Evolutionary conservation across 202 grass and related monocot genomes (phyloP).

Genomic region (Schoenoplectus triqueter): DNA sequence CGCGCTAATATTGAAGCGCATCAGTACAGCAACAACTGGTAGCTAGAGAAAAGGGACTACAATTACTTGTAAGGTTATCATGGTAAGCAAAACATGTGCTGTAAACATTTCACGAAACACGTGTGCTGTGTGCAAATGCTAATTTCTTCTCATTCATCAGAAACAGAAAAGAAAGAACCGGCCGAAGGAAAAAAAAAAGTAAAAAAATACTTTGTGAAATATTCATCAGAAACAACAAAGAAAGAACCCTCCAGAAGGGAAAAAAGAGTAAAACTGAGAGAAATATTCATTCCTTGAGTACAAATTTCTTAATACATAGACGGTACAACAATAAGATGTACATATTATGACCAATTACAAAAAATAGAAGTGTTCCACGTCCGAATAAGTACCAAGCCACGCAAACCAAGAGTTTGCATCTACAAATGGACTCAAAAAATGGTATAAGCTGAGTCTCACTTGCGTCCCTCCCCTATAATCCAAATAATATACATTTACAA

Average conservation of each 20-base stretch:
- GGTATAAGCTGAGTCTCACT: conserved; percentile 55
- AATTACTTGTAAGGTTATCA: not conserved
- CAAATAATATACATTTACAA: conserved; percentile 40
- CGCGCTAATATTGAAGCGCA: not conserved
- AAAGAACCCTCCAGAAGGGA: too few relatives aligned
- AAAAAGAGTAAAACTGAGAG: not conserved
- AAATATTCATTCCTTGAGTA: not conserved
- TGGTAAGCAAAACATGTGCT: not conserved
- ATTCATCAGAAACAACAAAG: too few relatives aligned
- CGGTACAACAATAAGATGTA: conserved; percentile 37
- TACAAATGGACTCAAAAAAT: conserved; percentile 53
- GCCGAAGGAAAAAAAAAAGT: too few relatives aligned
- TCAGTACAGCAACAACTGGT: conserved; percentile 9
- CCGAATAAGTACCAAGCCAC: conserved; percentile 24
- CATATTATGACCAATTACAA: conserved; percentile 20
- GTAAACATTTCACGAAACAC: not conserved
- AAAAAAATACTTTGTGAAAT: too few relatives aligned
- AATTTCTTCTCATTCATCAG: conserved; percentile 2
- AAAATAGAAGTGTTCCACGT: not conserved
- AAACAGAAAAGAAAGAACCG: not conserved
- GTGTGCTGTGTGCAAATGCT: not conserved
- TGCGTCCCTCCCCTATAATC: conserved; percentile 28
- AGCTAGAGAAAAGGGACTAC: not conserved
- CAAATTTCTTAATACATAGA: conserved; percentile 16
- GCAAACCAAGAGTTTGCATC: conserved; percentile 39